These are phyloP conservation scores for Ganoderma meredithae DNA, from an alignment of 1,284 basidiomycete genomes.

Conservation along the genomic window DNA sequence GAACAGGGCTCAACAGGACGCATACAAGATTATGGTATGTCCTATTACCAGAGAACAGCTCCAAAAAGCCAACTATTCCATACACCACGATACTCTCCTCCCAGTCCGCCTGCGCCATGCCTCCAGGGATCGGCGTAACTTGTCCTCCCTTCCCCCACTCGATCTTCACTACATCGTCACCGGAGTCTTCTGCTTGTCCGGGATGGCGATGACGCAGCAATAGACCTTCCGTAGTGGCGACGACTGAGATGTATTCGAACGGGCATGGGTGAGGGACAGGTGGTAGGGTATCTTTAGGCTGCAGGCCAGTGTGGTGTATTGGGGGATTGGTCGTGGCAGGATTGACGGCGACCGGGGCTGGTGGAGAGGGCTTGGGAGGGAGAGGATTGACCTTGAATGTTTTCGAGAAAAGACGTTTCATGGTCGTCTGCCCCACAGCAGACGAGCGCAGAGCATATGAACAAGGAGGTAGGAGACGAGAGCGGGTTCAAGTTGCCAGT, in stretches of 20 bases:
- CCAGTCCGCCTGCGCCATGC: conserved; percentile 55
- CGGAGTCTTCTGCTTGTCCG: conserved; percentile 39
- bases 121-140: conserved; percentile 59
- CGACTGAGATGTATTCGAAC: conserved; percentile 67
- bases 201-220: conserved; percentile 64
- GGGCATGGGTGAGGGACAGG: conserved; percentile 77
- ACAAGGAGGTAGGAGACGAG: conserved; percentile 3
- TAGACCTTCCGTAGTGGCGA: conserved; percentile 66
- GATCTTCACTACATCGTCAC: conserved; percentile 58
- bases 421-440: conserved; percentile 23
- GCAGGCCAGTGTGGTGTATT: conserved; percentile 49
- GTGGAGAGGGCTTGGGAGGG: conserved; percentile 25
- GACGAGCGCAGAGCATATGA: conserved; percentile 22
- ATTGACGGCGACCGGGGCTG: conserved; percentile 28
- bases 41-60: conserved; percentile 69
- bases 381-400: conserved; percentile 32
- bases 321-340: conserved; percentile 33
- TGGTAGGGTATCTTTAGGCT: conserved; percentile 68
- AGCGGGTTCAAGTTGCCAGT: conserved; percentile 7
- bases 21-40: conserved; percentile 7
- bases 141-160: conserved; percentile 66
- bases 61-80: conserved; percentile 75
- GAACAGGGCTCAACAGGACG: conserved; percentile 19
- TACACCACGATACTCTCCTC: conserved; percentile 64
- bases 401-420: conserved; percentile 43